Evolutionary conservation across 2,329 filamentous ascomycete species (phyloP).

Genomic region (Paecilomyces fulvus): DNA sequence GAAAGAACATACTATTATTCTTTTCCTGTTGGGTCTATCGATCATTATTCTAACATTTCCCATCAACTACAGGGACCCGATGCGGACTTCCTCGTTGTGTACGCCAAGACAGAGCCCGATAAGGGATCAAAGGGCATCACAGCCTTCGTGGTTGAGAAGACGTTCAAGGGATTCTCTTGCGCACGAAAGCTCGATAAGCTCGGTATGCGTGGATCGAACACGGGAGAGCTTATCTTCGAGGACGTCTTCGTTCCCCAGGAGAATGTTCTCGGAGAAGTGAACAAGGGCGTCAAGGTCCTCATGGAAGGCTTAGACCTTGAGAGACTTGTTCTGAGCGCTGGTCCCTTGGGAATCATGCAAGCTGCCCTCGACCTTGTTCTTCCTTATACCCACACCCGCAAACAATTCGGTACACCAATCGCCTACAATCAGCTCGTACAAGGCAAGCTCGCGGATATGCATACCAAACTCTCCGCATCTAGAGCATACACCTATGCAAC

Average conservation of each 20-base stretch:
- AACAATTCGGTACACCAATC: constrained; percentile 80
- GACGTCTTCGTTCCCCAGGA: constrained; percentile 78
- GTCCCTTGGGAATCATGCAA: constrained; percentile 88
- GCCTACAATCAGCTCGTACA: constrained; percentile 91
- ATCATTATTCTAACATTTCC: not conserved
- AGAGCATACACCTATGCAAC: constrained; percentile 82
- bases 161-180: constrained; percentile 68
- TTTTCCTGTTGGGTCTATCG: not conserved
- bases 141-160: constrained; percentile 75
- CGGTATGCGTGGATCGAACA: constrained; percentile 95
- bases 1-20: not conserved
- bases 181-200: constrained; percentile 93
- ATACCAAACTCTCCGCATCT: constrained; percentile 80
- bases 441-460: constrained; percentile 92
- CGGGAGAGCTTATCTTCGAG: constrained; percentile 87
- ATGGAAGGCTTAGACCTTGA: constrained; percentile 97
- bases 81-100: constrained; percentile 89
- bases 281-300: constrained; percentile 78
- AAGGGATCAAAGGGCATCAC: constrained; percentile 85
- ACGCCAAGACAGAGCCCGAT: constrained; percentile 82
- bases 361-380: constrained; percentile 75
- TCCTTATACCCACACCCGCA: constrained; percentile 80
- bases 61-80: constrained; percentile 56
- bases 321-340: constrained; percentile 80
- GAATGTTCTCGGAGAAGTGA: constrained; percentile 70